Percentiles rank a stretch among this genome's conserved stretches.
Conservation (phyloP, 2,329 filamentous ascomycete species). For the Neonectria magnoliae region DNA sequence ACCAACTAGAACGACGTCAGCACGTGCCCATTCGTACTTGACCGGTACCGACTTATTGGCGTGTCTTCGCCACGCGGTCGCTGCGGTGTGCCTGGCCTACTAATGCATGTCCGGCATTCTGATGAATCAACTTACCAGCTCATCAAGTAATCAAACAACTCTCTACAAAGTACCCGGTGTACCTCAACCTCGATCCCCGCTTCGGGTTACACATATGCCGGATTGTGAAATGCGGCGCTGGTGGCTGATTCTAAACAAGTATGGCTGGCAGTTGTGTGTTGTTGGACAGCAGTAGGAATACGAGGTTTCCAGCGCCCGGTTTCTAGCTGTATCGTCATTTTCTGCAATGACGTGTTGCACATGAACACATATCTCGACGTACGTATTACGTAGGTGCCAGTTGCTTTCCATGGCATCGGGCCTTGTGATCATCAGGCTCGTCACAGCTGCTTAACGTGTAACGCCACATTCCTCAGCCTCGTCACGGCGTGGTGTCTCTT, state of each 20-base stretch:
- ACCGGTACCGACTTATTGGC: background rate
- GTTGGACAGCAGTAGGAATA: background rate
- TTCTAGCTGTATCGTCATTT: background rate
- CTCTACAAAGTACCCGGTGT: background rate
- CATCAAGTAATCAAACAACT: slow-evolving; percentile 8
- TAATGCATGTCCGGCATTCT: slow-evolving; percentile 11
- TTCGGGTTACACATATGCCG: background rate
- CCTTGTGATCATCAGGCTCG: slow-evolving; percentile 5
- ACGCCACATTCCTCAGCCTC: background rate
- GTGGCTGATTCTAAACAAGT: background rate
- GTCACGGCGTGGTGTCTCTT: slow-evolving; percentile 18
- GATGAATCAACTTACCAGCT: background rate
- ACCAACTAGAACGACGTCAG: background rate
- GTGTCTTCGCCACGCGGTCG: background rate
- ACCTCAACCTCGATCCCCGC: background rate
- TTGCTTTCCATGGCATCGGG: background rate
- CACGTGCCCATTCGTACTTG: background rate
- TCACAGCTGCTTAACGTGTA: slow-evolving; percentile 8
- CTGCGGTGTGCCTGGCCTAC: slow-evolving; percentile 13
- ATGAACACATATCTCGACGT: background rate
- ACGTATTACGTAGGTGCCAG: background rate
- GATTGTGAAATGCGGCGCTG: slow-evolving; percentile 1
- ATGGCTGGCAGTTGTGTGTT: background rate
- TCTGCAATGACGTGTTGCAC: background rate
- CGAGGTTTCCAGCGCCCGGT: background rate